Conservation (phyloP, 345 rosid genomes). For the Eucalyptus shirleyi region DNA sequence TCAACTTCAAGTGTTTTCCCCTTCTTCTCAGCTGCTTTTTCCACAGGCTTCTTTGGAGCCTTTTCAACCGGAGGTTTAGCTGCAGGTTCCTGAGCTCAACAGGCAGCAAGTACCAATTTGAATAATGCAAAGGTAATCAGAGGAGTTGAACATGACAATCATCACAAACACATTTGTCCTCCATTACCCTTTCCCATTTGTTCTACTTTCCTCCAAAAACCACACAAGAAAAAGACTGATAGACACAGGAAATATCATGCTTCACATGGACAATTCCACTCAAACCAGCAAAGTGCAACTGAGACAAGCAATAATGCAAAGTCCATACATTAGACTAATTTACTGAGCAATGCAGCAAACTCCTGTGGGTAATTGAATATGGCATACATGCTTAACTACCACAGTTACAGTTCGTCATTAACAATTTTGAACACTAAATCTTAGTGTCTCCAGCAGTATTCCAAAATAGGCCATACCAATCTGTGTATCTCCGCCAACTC, state of each 20-base stretch:
- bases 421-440: not conserved
- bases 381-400: not conserved
- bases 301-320: not conserved
- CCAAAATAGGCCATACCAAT: not conserved
- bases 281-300: not conserved
- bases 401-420: not conserved
- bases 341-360: not conserved
- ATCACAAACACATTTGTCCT: not conserved
- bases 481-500: not conserved
- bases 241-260: not conserved
- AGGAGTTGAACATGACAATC: not conserved
- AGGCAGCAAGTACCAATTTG: not conserved
- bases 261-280: not conserved
- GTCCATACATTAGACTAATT: not conserved
- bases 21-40: slow-evolving; percentile 14
- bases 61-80: slow-evolving; percentile 17
- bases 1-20: slow-evolving; percentile 13
- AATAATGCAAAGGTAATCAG: not conserved
- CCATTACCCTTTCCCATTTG: not conserved
- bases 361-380: not conserved
- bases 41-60: slow-evolving; percentile 11
- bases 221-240: not conserved
- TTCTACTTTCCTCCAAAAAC: not conserved
- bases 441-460: not conserved
- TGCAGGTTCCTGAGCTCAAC: slow-evolving; percentile 10